Evolutionary conservation across 306 rosid genomes (phyloP).

Genomic region (Rubus parviflorus): DNA sequence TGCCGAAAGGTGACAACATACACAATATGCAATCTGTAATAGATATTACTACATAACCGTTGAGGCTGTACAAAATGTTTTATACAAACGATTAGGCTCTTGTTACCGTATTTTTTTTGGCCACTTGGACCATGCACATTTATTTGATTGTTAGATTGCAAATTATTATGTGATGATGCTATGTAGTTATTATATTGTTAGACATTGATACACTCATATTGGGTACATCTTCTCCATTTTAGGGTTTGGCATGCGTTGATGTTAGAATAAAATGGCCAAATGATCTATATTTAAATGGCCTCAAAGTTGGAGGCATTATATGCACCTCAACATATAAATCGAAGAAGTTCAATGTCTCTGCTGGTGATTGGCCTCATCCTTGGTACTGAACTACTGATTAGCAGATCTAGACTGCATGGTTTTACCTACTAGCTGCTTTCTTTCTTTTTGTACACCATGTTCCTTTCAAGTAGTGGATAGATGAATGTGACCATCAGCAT

Average conservation of each 20-base stretch:
- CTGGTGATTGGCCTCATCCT: conserved; percentile 57
- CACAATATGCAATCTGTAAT: background rate
- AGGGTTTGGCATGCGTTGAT: conserved; percentile 80
- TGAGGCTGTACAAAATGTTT: background rate
- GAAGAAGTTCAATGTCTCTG: conserved; percentile 75
- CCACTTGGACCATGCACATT: background rate
- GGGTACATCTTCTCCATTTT: conserved; percentile 33
- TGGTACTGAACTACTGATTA: conserved; percentile 9
- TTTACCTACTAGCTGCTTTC: background rate
- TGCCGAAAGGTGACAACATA: background rate
- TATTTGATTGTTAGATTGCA: background rate
- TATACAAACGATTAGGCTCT: background rate
- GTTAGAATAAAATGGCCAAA: conserved; percentile 97
- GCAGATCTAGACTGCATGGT: conserved; percentile 18
- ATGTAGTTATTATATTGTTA: background rate
- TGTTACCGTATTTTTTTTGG: background rate
- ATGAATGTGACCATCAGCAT: background rate
- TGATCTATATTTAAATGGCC: conserved; percentile 82
- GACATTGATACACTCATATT: conserved; percentile 19
- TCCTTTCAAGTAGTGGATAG: background rate
- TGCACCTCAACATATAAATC: conserved; percentile 80
- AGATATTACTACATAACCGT: background rate
- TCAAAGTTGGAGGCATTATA: conserved; percentile 90
- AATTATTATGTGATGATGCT: background rate
- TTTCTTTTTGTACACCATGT: background rate